Evolutionary conservation across 2,329 filamentous ascomycete species (phyloP).

Genomic region (Nectriaceae sp.): DNA sequence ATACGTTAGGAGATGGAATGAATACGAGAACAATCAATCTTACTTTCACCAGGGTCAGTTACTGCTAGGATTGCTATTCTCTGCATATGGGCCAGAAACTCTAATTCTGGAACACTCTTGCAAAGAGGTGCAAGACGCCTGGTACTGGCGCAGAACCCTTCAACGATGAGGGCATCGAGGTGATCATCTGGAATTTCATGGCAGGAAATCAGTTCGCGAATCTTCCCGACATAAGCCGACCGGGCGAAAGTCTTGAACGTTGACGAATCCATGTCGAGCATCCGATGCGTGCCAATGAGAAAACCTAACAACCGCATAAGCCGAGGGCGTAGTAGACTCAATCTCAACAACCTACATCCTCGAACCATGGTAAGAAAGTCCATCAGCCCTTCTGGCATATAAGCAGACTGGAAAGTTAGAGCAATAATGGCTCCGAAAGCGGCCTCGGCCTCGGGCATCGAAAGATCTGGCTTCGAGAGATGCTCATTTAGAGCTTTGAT

Average conservation of each 20-base stretch:
- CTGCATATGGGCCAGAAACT: conserved; percentile 34
- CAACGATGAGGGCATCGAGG: conserved; percentile 20
- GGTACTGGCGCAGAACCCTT: conserved; percentile 32
- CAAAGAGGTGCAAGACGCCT: conserved; percentile 32
- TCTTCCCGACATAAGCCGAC: conserved; percentile 29
- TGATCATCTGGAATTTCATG: conserved; percentile 7
- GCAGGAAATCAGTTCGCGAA: conserved; percentile 22
- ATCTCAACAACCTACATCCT: conserved; percentile 32
- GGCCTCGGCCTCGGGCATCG: conserved; percentile 36
- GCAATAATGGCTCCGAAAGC: conserved; percentile 39
- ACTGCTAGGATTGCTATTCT: conserved; percentile 27
- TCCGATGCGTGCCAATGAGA: conserved; percentile 24
- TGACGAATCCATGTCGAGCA: conserved; percentile 19
- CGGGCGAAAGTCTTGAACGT: conserved; percentile 29
- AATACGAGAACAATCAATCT: conserved; percentile 1
- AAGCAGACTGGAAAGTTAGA: conserved; percentile 40
- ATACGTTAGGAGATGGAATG: background rate
- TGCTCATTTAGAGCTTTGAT: conserved; percentile 37
- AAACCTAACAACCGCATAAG: conserved; percentile 20
- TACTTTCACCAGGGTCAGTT: conserved; percentile 32
- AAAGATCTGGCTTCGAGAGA: conserved; percentile 31
- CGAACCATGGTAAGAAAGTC: conserved; percentile 42
- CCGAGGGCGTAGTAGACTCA: background rate
- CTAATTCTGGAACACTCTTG: conserved; percentile 31
- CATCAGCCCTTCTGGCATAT: conserved; percentile 41